These are phyloP conservation scores for Podospora pseudocomata DNA, from an alignment of 495 filamentous ascomycete species.

Conservation along the genomic window DNA sequence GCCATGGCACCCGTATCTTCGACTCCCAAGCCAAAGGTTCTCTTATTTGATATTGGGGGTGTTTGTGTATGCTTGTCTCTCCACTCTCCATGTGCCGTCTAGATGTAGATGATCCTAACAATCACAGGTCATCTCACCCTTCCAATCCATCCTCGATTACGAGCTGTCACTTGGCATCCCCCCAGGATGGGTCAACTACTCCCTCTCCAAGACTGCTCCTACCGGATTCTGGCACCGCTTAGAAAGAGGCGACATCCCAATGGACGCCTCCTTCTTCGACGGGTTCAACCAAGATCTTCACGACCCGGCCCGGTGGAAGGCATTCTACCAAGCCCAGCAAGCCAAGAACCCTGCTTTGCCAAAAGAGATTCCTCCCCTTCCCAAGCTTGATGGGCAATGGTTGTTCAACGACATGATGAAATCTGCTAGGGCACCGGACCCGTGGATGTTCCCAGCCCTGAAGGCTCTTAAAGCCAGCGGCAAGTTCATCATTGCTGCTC, in stretches of 20 bases:
- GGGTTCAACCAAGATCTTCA: conserved; percentile 73
- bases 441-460: conserved; percentile 84
- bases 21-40: conserved; percentile 60
- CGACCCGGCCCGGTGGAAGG: conserved; percentile 60
- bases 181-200: conserved; percentile 83
- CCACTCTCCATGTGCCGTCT: background rate
- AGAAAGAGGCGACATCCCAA: conserved; percentile 67
- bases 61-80: conserved; percentile 73
- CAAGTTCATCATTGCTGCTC: conserved; percentile 69
- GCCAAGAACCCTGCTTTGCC: conserved; percentile 34
- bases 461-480: conserved; percentile 59
- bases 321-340: conserved; percentile 40
- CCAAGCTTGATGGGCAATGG: conserved; percentile 69
- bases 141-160: conserved; percentile 89
- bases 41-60: conserved; percentile 95
- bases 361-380: conserved; percentile 56
- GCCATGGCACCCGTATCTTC: conserved; percentile 18
- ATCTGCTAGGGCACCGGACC: conserved; percentile 65
- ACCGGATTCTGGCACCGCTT: conserved; percentile 82
- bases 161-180: conserved; percentile 72
- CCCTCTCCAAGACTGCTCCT: conserved; percentile 74
- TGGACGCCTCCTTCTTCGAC: conserved; percentile 71
- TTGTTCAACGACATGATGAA: conserved; percentile 95
- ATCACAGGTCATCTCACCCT: conserved; percentile 76
- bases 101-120: conserved; percentile 18